Percentiles rank a stretch among this genome's conserved stretches.
phyloP scores from a whole-genome alignment of 179 eudicot species.

The Heliamphora pulchella region DNA sequence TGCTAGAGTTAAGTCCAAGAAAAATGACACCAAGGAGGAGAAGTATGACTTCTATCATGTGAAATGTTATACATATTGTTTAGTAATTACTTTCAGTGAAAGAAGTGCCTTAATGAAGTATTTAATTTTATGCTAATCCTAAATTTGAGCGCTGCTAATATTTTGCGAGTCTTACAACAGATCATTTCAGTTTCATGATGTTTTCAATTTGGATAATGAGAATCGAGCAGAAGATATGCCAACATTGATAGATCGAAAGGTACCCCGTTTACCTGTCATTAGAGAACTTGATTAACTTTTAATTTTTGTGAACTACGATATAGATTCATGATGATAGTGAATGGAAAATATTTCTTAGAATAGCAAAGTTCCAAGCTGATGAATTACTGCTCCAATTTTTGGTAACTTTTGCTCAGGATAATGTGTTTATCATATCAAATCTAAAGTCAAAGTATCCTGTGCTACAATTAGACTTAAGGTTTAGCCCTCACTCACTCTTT shows the following conservation, averaged over 20 bases:
- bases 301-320: neutral
- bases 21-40: constrained; percentile 95
- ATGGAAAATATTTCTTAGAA: neutral
- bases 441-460: constrained; percentile 89
- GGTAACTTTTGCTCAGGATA: constrained; percentile 49
- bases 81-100: neutral
- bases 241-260: constrained; percentile 89
- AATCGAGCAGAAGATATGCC: constrained; percentile 89
- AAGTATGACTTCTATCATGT: constrained; percentile 49
- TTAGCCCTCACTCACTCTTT: constrained; percentile 4
- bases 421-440: constrained; percentile 92
- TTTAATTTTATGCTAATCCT: neutral
- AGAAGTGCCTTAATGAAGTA: neutral
- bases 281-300: neutral
- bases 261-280: constrained; percentile 15
- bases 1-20: constrained; percentile 96
- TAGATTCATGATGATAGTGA: neutral
- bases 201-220: constrained; percentile 87
- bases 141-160: neutral
- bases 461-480: constrained; percentile 93
- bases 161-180: constrained; percentile 27
- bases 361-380: neutral
- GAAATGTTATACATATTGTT: constrained; percentile 4
- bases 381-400: constrained; percentile 8
- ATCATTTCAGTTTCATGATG: constrained; percentile 85